These are phyloP conservation scores for Penicillium sp. DNA, from an alignment of 2,329 filamentous ascomycete species.

Conservation along the genomic window DNA sequence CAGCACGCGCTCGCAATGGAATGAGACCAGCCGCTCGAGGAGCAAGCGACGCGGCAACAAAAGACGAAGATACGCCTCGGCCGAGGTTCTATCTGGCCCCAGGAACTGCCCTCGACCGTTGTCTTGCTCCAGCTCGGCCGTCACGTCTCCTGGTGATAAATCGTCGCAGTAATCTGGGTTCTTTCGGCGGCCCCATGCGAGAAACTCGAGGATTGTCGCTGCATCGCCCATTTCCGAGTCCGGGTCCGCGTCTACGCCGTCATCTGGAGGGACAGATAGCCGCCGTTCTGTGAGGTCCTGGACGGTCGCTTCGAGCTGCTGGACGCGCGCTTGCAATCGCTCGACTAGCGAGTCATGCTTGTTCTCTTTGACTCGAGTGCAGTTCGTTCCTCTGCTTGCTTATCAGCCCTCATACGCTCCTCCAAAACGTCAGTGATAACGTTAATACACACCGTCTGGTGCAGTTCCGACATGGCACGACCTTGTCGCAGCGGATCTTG, in stretches of 20 bases:
- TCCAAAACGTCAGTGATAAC: not conserved
- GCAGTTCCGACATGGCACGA: slow-evolving; percentile 48
- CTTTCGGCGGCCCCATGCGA: slow-evolving; percentile 55
- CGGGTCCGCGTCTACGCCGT: not conserved
- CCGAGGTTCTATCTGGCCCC: slow-evolving; percentile 9
- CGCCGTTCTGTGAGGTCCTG: slow-evolving; percentile 18
- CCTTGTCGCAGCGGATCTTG: slow-evolving; percentile 48
- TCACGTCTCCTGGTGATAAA: slow-evolving; percentile 31
- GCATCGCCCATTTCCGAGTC: slow-evolving; percentile 43
- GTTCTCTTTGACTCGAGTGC: slow-evolving; percentile 13
- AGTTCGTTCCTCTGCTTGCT: slow-evolving; percentile 6
- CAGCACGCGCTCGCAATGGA: slow-evolving; percentile 44
- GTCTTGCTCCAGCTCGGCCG: slow-evolving; percentile 6
- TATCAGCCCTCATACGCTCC: not conserved
- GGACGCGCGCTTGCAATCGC: slow-evolving; percentile 31
- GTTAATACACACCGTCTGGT: slow-evolving; percentile 15
- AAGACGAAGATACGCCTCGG: slow-evolving; percentile 37
- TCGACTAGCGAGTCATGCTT: slow-evolving; percentile 23
- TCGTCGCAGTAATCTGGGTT: slow-evolving; percentile 37
- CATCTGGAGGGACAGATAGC: not conserved
- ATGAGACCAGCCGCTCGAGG: slow-evolving; percentile 38
- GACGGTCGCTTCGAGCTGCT: slow-evolving; percentile 33
- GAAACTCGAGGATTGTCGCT: slow-evolving; percentile 54
- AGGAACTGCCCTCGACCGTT: slow-evolving; percentile 14
- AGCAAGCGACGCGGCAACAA: slow-evolving; percentile 37